phyloP scores from a whole-genome alignment of 345 rosid species.

The Heritiera fomes region DNA sequence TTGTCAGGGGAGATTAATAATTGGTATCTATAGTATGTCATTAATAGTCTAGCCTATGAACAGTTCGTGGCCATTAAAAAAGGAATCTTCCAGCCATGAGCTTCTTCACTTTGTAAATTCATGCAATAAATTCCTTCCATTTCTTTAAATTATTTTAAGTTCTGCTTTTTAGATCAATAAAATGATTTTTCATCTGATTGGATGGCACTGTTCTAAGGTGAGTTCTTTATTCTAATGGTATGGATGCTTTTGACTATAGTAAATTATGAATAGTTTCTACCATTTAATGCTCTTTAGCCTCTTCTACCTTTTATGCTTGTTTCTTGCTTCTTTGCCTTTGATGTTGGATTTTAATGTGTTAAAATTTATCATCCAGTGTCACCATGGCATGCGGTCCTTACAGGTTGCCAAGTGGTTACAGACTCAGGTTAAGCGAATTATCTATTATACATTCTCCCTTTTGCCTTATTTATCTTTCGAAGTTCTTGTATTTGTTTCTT shows the following conservation, averaged over 20 bases:
- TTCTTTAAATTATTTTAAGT: not conserved
- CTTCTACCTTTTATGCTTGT: not conserved
- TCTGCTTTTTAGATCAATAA: not conserved
- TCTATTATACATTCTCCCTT: not conserved
- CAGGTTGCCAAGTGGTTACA: slow-evolving; percentile 90
- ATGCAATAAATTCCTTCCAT: not conserved
- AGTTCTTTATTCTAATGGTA: not conserved
- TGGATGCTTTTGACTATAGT: not conserved
- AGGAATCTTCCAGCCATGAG: not conserved
- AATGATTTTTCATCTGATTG: not conserved
- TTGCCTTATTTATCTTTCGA: not conserved
- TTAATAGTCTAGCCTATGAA: not conserved
- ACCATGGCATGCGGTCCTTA: slow-evolving; percentile 80
- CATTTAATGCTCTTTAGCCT: not conserved
- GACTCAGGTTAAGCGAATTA: slow-evolving; percentile 54
- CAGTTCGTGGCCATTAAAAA: not conserved
- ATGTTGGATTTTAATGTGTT: not conserved
- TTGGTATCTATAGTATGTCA: not conserved
- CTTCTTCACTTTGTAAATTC: not conserved
- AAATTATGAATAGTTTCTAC: not conserved
- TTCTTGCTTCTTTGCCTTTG: not conserved
- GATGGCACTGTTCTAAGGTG: not conserved
- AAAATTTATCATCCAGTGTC: slow-evolving; percentile 59
- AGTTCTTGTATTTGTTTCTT: slow-evolving; percentile 1
- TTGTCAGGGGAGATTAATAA: not conserved